Percentiles rank a stretch among this genome's conserved stretches.
phyloP scores from a whole-genome alignment of 2,329 filamentous ascomycete genomes.

The Alternaria sp. region DNA sequence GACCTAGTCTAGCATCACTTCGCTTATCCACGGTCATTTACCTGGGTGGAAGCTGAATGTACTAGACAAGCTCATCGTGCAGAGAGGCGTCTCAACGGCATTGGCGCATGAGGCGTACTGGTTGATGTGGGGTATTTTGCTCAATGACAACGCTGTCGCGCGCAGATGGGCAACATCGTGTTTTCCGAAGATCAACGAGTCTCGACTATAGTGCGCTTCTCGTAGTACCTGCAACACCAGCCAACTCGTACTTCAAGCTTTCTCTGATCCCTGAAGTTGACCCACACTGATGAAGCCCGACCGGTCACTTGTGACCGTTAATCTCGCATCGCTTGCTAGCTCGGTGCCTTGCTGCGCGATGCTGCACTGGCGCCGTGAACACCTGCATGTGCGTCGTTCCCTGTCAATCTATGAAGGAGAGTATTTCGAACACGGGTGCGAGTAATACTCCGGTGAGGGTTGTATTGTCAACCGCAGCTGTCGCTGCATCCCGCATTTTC shows the following conservation, averaged over 20 bases:
- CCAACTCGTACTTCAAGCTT: background rate
- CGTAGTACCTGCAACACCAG: background rate
- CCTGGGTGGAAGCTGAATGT: background rate
- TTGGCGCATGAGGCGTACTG: background rate
- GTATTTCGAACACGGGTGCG: slow-evolving; percentile 13
- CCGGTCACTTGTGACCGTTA: slow-evolving; percentile 1
- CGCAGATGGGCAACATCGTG: background rate
- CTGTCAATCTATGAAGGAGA: slow-evolving; percentile 10
- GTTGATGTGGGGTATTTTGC: slow-evolving; percentile 1
- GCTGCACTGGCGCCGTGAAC: slow-evolving; percentile 14
- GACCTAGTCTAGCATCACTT: background rate
- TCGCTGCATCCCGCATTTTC: slow-evolving; percentile 12
- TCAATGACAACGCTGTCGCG: background rate
- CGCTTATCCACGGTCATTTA: slow-evolving; percentile 10
- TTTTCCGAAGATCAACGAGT: background rate
- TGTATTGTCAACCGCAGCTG: slow-evolving; percentile 19
- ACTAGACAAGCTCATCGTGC: slow-evolving; percentile 10
- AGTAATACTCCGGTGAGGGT: slow-evolving; percentile 25
- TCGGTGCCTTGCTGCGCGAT: slow-evolving; percentile 18
- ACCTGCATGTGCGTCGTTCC: slow-evolving; percentile 17
- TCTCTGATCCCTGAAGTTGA: background rate
- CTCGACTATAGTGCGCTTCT: background rate
- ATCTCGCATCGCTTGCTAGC: slow-evolving; percentile 10
- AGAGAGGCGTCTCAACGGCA: slow-evolving; percentile 11
- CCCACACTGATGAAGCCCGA: background rate